A percentile compares a stretch with the other conserved stretches of the same genome.
phyloP scores from a whole-genome alignment of 305 asterid genomes.

The Fraxinus nigra region DNA sequence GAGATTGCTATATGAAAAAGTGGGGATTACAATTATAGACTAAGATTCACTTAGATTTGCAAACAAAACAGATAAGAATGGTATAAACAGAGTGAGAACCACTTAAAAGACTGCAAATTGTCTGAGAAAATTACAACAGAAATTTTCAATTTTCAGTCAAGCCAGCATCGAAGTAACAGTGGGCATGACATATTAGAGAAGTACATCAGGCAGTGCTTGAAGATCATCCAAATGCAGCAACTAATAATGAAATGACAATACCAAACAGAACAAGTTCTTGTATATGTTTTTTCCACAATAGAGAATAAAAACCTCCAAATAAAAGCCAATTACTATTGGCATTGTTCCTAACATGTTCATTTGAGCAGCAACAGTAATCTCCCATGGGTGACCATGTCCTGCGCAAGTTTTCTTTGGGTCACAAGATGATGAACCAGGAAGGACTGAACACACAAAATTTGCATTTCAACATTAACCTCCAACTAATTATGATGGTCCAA shows the following conservation, averaged over 20 bases:
- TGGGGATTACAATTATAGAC: constrained; percentile 1
- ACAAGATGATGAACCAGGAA: neutral
- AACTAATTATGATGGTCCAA: neutral
- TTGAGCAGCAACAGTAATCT: neutral
- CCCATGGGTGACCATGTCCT: neutral
- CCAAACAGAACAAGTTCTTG: neutral
- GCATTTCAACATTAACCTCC: neutral
- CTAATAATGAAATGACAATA: neutral
- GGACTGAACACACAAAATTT: neutral
- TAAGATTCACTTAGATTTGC: neutral
- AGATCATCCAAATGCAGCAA: neutral
- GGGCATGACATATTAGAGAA: neutral
- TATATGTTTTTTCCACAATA: neutral
- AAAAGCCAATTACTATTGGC: neutral
- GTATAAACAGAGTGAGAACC: neutral
- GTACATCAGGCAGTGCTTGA: neutral
- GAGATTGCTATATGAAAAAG: constrained; percentile 3
- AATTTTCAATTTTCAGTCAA: neutral
- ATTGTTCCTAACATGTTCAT: neutral
- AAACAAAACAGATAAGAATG: constrained; percentile 3
- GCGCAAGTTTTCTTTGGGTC: neutral
- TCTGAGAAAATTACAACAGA: neutral
- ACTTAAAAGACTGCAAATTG: neutral
- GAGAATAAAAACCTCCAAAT: neutral
- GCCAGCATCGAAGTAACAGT: neutral